These are phyloP conservation scores for Sphaerulina populicola DNA, from an alignment of 2,329 filamentous ascomycete genomes.

Conservation along the genomic window DNA sequence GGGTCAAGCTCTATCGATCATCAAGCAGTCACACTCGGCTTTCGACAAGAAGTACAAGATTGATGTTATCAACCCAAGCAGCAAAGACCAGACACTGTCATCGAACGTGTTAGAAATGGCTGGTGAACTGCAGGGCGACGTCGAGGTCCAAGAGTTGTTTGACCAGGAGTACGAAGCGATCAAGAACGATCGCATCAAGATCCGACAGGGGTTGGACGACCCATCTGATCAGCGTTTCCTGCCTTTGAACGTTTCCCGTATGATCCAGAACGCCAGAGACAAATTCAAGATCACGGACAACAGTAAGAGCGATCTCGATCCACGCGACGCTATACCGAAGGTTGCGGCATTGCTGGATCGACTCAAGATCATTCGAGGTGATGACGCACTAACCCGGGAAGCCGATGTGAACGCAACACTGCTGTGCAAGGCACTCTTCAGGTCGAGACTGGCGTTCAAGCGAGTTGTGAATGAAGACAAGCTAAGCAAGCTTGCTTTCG, in stretches of 20 bases:
- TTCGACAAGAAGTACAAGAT: conserved; percentile 78
- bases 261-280: conserved; percentile 82
- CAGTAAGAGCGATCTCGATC: conserved; percentile 80
- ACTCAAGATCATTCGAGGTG: conserved; percentile 77
- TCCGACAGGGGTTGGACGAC: conserved; percentile 64
- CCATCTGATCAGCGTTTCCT: conserved; percentile 81
- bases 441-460: conserved; percentile 86
- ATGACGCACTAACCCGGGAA: conserved; percentile 72
- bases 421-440: conserved; percentile 83
- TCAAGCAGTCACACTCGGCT: conserved; percentile 66
- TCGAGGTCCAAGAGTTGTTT: conserved; percentile 75
- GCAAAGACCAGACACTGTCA: conserved; percentile 47
- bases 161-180: conserved; percentile 83
- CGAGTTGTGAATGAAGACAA: conserved; percentile 78
- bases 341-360: conserved; percentile 67
- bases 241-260: conserved; percentile 81
- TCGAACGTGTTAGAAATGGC: conserved; percentile 74
- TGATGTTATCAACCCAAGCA: conserved; percentile 67
- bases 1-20: conserved; percentile 79
- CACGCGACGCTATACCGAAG: conserved; percentile 73
- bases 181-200: conserved; percentile 60
- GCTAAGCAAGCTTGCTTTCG: conserved; percentile 83
- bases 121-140: conserved; percentile 75
- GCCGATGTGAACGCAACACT: conserved; percentile 83
- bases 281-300: conserved; percentile 84